phyloP scores from a whole-genome alignment of 352 stramenopile genomes.

The Phytophthora megakarya region DNA sequence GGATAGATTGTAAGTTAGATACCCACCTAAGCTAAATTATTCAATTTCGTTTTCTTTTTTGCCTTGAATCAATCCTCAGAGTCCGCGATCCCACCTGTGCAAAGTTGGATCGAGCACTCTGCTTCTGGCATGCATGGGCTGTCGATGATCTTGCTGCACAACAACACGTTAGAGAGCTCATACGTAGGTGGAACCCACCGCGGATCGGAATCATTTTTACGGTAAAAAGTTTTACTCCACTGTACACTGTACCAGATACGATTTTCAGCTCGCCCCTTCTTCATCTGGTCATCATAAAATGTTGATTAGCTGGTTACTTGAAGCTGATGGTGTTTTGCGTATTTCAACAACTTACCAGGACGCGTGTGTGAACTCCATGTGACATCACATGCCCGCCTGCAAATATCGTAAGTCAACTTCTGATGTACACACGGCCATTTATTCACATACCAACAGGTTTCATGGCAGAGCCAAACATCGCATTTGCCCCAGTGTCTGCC shows the following conservation, averaged over 20 bases:
- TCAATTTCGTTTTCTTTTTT: conserved; percentile 6
- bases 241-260: conserved; percentile 91
- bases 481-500: conserved; percentile 81
- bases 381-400: conserved; percentile 93
- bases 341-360: conserved; percentile 64
- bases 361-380: conserved; percentile 96
- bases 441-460: conserved; percentile 76
- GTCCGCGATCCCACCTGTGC: conserved; percentile 62
- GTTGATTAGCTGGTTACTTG: conserved; percentile 10
- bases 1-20: conserved; percentile 57
- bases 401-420: conserved; percentile 6
- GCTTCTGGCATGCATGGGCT: conserved; percentile 88
- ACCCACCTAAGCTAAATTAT: conserved; percentile 43
- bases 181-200: neutral
- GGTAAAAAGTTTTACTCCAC: no score
- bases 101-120: conserved; percentile 80
- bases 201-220: conserved; percentile 4
- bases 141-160: conserved; percentile 79
- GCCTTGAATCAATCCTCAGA: conserved; percentile 49
- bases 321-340: neutral
- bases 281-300: conserved; percentile 56
- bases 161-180: conserved; percentile 8
- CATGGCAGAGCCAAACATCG: conserved; percentile 84
- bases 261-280: conserved; percentile 92
- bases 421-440: neutral